phyloP scores from a whole-genome alignment of 1,139 yeast species.

The Taiozyma sp. region DNA sequence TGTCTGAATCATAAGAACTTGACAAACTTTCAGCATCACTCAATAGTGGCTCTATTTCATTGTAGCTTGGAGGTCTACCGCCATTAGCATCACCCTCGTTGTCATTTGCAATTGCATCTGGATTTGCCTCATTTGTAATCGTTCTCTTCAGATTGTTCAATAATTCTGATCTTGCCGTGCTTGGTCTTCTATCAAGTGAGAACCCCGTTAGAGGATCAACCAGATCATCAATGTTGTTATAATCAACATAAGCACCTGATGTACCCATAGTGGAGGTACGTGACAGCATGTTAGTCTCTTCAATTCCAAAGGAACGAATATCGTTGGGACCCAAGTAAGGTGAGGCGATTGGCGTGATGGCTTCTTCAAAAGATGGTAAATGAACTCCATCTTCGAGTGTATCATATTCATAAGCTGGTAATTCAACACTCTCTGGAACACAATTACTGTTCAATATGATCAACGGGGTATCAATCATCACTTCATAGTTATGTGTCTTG shows the following conservation, averaged over 20 bases:
- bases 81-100: background rate
- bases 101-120: background rate
- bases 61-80: slow-evolving; percentile 10
- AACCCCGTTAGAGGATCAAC: slow-evolving; percentile 7
- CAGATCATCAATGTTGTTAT: slow-evolving; percentile 18
- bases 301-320: slow-evolving; percentile 9
- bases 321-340: slow-evolving; percentile 15
- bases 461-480: slow-evolving; percentile 83
- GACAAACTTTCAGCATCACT: background rate
- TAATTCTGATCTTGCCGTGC: slow-evolving; percentile 12
- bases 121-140: slow-evolving; percentile 5
- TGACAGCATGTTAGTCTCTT: slow-evolving; percentile 14
- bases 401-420: slow-evolving; percentile 51
- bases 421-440: slow-evolving; percentile 56
- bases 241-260: background rate
- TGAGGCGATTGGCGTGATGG: slow-evolving; percentile 29
- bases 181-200: slow-evolving; percentile 10
- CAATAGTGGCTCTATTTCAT: slow-evolving; percentile 5
- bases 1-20: background rate
- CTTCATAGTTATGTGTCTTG: slow-evolving; percentile 79
- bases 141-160: slow-evolving; percentile 13
- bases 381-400: slow-evolving; percentile 24
- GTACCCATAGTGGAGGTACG: slow-evolving; percentile 17
- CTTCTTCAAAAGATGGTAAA: slow-evolving; percentile 59
- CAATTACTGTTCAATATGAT: slow-evolving; percentile 68